Base-by-base conservation (phyloP, 768 basidiomycete genomes). In the Termitomyces titanicus region DNA sequence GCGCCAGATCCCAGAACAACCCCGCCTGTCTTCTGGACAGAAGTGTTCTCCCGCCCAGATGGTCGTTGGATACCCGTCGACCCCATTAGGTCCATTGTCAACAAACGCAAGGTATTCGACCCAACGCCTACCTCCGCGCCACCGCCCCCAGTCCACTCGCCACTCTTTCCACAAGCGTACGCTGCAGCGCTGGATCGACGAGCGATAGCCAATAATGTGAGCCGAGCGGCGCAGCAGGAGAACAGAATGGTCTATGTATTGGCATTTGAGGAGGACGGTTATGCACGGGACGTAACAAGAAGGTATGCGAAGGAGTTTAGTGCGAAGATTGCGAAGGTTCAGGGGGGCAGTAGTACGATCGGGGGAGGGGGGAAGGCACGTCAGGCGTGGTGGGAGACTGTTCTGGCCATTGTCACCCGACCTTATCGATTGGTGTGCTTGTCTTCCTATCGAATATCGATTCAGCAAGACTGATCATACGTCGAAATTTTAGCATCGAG, bases 11-110 rank as follows among this genome's bases (percentile, higher is more conserved):
- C 86, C 48, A 74, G 71, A 35, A 77, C 59, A 50, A 85, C 84
- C 10, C 86, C 93, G 3, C 95, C 96, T 1, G 87, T 94, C 3
- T 92, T 94, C 69, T 99, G 97, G 97, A 92, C 90, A 0, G 97
- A 99, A 70, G 92, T 97, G 0, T 99, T 94, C 72, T 95, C 93
- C 8, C 85, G 92, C 20, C 85, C 94, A 7, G 94, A 97, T 72
- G 83, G 80, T 13, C 84, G 87, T 34, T 99, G 97, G 97, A 73
- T 98, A 13, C 87, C 94, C 0, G 87, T 98, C 37, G 97, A 99
- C 71, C 92, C 94, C 8, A 80, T 93, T 33, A 85, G 92, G 15
- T 82, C 77, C 24, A 78, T 86, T 51, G 86, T 94, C 57, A 90
- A 94, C 66, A 89, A 90, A 61, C 82, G 86, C 55, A 85, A 86